A percentile compares a stretch with the other conserved stretches of the same genome.
Evolutionary conservation across 2,329 filamentous ascomycete genomes (phyloP).

Genomic region (Diplocarpon mali): DNA sequence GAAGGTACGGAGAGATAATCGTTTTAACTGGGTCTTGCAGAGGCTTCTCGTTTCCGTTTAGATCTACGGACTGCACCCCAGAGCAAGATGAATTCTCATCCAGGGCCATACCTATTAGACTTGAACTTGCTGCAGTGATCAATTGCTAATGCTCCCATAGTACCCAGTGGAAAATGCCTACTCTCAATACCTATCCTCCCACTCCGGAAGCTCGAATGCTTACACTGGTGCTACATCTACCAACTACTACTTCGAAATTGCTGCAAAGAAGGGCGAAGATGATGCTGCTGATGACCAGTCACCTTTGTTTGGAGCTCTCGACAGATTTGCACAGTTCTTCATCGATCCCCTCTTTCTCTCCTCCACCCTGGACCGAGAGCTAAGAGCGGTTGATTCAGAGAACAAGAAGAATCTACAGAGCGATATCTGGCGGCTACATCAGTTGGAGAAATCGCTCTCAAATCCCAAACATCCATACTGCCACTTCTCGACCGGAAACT

Average conservation of each 20-base stretch:
- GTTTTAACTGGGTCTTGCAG: not conserved
- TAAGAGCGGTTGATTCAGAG: slow-evolving; percentile 64
- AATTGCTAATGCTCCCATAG: slow-evolving; percentile 29
- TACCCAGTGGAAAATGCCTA: slow-evolving; percentile 95
- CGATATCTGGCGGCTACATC: slow-evolving; percentile 60
- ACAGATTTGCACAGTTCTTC: slow-evolving; percentile 69
- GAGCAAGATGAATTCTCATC: not conserved
- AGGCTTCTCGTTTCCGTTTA: too few relatives aligned
- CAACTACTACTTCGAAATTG: slow-evolving; percentile 96
- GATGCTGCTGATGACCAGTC: slow-evolving; percentile 45
- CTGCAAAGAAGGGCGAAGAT: slow-evolving; percentile 65
- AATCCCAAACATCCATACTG: slow-evolving; percentile 61
- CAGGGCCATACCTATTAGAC: not conserved
- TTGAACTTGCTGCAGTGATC: slow-evolving; percentile 1
- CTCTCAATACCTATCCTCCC: slow-evolving; percentile 78
- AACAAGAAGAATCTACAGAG: slow-evolving; percentile 73
- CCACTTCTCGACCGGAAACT: slow-evolving; percentile 64
- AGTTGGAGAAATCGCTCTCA: slow-evolving; percentile 58
- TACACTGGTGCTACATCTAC: slow-evolving; percentile 90
- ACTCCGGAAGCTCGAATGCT: slow-evolving; percentile 89
- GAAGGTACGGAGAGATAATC: slow-evolving; percentile 44
- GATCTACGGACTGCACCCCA: too few relatives aligned
- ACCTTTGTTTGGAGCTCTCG: slow-evolving; percentile 61
- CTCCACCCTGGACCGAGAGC: slow-evolving; percentile 58
- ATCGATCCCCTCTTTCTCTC: slow-evolving; percentile 59